Base-by-base conservation (phyloP, 768 basidiomycete genomes). In the Lactarius deliciosus region DNA sequence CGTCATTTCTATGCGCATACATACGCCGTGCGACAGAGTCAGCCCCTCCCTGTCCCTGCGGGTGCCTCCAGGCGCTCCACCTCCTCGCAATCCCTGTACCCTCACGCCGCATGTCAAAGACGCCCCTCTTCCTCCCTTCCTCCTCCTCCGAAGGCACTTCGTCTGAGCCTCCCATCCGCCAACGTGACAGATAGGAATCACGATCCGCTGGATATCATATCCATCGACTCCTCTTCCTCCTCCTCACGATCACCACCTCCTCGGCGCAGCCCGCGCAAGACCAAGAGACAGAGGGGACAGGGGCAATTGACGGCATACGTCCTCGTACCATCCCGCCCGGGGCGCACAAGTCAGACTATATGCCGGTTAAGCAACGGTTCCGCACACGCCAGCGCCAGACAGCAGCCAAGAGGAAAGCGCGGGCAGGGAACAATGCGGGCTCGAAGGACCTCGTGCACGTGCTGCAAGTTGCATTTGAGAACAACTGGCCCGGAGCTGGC, bases 391-490 rank as follows among this genome's bases (percentile, higher is more conserved):
- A 56, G 34, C 32, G 20, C n/a, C 41, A 15, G 1, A 7, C 18
- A 1, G 3, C 16, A 3, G 30, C n/a, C 18, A 62, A 54, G 13
- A n/a, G 8, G 0, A 34, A 62, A 15, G 2, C 16, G 10, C 47
- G 38, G 1, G 57, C 45, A 2, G 64, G 60, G 38, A 53, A 64
- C 22, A 63, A 68, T 15, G 20, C 54, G 16, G 47, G 66, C 15
- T 5, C 62, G 22, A n/a, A 11, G 0, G 55, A n/a, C 1, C 69
- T 68, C 55, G 58, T 55, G 4, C 34, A 43, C 3, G 62, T 45
- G 4, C 68, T 68, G 18, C 60, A 65, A n/a, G 53, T 43, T 22
- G 61, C 68, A 22, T 67, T 69, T 22, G 61, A 43, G 20, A 67
- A 60, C 15, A 63, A 69, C 43, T 47, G 38, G n/a, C 28, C n/a